Conservation (phyloP, 495 filamentous ascomycete species). For the Cercophora sp. region DNA sequence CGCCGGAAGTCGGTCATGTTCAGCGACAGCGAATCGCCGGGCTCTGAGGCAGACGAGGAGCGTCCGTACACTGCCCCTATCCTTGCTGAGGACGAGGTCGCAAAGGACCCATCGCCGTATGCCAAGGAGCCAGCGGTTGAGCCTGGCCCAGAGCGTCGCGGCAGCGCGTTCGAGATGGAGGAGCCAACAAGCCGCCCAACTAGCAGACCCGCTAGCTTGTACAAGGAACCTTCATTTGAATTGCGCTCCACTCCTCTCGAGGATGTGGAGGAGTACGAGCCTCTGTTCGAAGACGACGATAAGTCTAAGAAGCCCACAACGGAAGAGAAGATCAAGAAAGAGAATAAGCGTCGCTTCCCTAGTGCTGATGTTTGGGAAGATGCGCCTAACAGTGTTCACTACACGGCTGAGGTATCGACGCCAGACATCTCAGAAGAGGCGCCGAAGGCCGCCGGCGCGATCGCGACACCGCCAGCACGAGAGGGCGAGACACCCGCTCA, state of each 20-base stretch:
- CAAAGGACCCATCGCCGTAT: conserved; percentile 60
- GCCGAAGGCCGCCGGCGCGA: conserved; percentile 37
- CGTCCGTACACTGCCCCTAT: conserved; percentile 65
- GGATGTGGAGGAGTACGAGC: conserved; percentile 91
- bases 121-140: conserved; percentile 65
- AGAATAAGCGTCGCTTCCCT: conserved; percentile 76
- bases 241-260: conserved; percentile 71
- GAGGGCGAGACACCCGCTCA: conserved; percentile 48
- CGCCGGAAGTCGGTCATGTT: conserved; percentile 59
- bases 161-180: conserved; percentile 53
- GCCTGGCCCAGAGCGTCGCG: conserved; percentile 57
- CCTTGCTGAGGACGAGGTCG: conserved; percentile 84
- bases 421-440: conserved; percentile 65
- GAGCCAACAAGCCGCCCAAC: conserved; percentile 61
- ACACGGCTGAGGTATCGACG: conserved; percentile 78
- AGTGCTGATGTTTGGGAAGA: conserved; percentile 98
- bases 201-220: conserved; percentile 64
- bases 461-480: conserved; percentile 23
- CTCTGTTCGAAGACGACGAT: conserved; percentile 85
- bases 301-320: conserved; percentile 40
- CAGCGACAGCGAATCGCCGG: conserved; percentile 45
- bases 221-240: conserved; percentile 36
- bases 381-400: conserved; percentile 79
- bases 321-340: conserved; percentile 51
- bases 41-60: conserved; percentile 41